Conservation (phyloP, 371 early-diverging fungal genomes). For the Haplosporangium sp. region DNA sequence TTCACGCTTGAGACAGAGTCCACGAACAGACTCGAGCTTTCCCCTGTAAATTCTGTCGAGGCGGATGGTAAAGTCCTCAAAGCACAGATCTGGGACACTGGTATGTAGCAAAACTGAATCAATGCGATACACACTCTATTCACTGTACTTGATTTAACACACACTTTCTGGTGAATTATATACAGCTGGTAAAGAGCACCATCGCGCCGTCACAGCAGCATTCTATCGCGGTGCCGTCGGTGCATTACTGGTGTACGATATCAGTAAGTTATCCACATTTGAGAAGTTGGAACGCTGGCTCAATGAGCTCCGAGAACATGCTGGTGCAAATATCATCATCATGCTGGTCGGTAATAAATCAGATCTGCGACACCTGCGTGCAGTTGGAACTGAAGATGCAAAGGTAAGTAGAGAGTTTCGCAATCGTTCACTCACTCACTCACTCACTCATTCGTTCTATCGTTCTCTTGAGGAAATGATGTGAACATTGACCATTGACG, state of each 20-base stretch:
- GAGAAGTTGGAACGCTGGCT: conserved; percentile 70
- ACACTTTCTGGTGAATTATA: background rate
- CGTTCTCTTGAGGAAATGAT: too few relatives aligned
- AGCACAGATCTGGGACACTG: conserved; percentile 92
- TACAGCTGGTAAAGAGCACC: conserved; percentile 78
- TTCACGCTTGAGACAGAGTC: conserved; percentile 45
- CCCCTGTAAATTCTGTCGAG: conserved; percentile 59
- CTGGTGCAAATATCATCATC: conserved; percentile 20
- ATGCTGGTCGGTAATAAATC: conserved; percentile 39
- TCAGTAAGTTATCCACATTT: conserved; percentile 60
- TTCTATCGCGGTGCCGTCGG: conserved; percentile 83
- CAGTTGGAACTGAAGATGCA: conserved; percentile 27
- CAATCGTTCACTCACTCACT: too few relatives aligned
- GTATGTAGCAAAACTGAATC: conserved; percentile 13
- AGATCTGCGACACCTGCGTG: conserved; percentile 32
- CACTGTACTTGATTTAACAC: background rate
- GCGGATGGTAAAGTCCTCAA: conserved; percentile 66
- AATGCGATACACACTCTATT: background rate
- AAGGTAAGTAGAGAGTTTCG: conserved; percentile 6
- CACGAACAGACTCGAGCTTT: conserved; percentile 63
- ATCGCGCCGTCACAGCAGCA: conserved; percentile 79
- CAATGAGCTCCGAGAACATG: conserved; percentile 22
- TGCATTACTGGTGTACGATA: conserved; percentile 59
- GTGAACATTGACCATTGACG: too few relatives aligned
- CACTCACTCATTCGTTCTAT: too few relatives aligned